A percentile compares a stretch with the other conserved stretches of the same genome.
phyloP scores from a whole-genome alignment of 441 rosid species.

The Adansonia grandidieri region DNA sequence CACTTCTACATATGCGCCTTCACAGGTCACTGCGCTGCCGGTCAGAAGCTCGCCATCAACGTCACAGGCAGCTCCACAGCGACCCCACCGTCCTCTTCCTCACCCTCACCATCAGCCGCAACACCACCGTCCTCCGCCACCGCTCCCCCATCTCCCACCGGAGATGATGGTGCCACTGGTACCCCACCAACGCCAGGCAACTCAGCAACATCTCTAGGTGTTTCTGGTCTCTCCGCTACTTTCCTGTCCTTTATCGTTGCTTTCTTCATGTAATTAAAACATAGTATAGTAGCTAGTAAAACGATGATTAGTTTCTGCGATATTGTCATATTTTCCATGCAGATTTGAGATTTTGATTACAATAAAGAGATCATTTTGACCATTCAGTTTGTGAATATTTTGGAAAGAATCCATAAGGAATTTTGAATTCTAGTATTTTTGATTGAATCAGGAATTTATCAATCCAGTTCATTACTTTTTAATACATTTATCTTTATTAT shows the following conservation, averaged over 20 bases:
- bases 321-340: constrained; percentile 26
- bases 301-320: neutral
- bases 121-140: constrained; percentile 22
- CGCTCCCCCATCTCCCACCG: constrained; percentile 30
- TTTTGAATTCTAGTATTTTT: neutral
- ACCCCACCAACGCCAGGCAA: constrained; percentile 41
- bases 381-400: neutral
- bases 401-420: neutral
- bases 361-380: constrained; percentile 29
- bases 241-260: constrained; percentile 35
- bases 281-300: neutral
- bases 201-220: constrained; percentile 43
- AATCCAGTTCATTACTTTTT: too few species aligned
- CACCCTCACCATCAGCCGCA: constrained; percentile 20
- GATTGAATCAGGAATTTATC: neutral
- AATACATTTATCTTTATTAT: too few species aligned
- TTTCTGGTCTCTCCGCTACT: constrained; percentile 31
- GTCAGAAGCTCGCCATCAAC: constrained; percentile 45
- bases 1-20: constrained; percentile 39
- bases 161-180: constrained; percentile 4
- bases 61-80: constrained; percentile 32
- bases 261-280: constrained; percentile 37
- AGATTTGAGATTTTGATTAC: constrained; percentile 19
- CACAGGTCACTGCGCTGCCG: constrained; percentile 38
- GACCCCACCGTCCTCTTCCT: neutral